Evolutionary conservation across 1,284 basidiomycete genomes (phyloP), one percentile per base, ranked within the genome.

Genomic region (Apiotrichum domesticum): DNA sequence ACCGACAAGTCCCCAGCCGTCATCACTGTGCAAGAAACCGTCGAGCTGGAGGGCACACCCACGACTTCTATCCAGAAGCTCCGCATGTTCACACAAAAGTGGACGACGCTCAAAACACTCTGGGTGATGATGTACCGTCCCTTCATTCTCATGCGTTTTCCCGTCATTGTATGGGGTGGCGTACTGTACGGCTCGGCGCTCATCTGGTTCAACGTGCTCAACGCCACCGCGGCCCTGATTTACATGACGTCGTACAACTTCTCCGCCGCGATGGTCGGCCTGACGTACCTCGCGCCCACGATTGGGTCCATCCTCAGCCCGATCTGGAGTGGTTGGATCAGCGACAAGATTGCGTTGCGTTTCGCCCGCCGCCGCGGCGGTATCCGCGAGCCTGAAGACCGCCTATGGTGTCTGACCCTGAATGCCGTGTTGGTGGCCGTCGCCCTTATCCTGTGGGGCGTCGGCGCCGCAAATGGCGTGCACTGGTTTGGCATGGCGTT

Each of bases 331-430:
- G 66, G 66, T 14, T 65, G 50, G 50, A 41, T 52, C 13, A 53
- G 52, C n/a, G 68, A 70, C 57, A 56, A 57, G 35, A 56, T 59
- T 43, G 43, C 52, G 8, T 39, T 68, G 29, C 58, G 46, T 32
- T 50, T 46, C 49, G 59, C 66, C 3, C 55, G 65, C 6, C 49
- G 52, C 40, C 64, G 63, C 35, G 51, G 49, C 11, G 68, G 68
- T 21, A 46, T 69, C 6, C 63, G 67, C 43, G 67, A 70, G 52
- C 67, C 69, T 7, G 69, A 70, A 52, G 60, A 66, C 54, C 61
- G 67, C 6, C 59, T 70, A 9, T 60, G 59, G 54, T 52, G 67
- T 6, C 51, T 69, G 8, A 35, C 52, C 4, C 41, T 63, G 15
- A 60, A 54, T 42, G 59, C 58, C 33, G 21, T 69, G 34, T 41